phyloP scores from a whole-genome alignment of 371 early-diverging fungal genomes.

The Encephalitozoon hellem region DNA sequence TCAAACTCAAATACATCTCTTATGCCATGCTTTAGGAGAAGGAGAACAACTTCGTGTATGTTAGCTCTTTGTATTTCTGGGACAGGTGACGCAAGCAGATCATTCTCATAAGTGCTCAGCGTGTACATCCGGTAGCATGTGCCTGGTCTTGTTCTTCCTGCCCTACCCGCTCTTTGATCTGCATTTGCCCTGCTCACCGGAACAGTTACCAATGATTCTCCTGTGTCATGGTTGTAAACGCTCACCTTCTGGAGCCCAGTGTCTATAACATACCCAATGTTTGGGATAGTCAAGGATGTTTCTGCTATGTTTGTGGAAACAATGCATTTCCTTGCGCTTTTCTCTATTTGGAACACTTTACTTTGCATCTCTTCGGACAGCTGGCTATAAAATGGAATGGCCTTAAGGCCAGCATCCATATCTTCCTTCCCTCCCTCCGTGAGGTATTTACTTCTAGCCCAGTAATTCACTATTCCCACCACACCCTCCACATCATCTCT shows the following conservation, averaged over 20 bases:
- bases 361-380: constrained; percentile 54
- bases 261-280: constrained; percentile 52
- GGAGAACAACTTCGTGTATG: constrained; percentile 35
- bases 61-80: constrained; percentile 46
- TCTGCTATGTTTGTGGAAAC: constrained; percentile 56
- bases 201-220: not conserved
- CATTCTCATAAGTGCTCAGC: constrained; percentile 30
- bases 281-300: constrained; percentile 52
- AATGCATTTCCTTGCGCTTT: constrained; percentile 43
- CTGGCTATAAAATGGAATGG: constrained; percentile 49
- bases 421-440: not conserved
- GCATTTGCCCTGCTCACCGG: constrained; percentile 44
- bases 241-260: constrained; percentile 74
- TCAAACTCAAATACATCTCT: constrained; percentile 45
- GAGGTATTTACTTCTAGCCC: not conserved
- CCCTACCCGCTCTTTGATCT: constrained; percentile 49
- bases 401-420: not conserved
- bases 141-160: constrained; percentile 46
- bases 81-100: constrained; percentile 4
- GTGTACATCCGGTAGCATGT: constrained; percentile 51
- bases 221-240: constrained; percentile 77
- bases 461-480: not conserved
- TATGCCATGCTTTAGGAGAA: constrained; percentile 33
- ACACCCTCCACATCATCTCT: constrained; percentile 40
- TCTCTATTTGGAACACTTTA: constrained; percentile 8